Evolutionary conservation across 2,329 filamentous ascomycete species (phyloP), one percentile per base, ranked within the genome.

Genomic region (Aurifilum marmelostoma): DNA sequence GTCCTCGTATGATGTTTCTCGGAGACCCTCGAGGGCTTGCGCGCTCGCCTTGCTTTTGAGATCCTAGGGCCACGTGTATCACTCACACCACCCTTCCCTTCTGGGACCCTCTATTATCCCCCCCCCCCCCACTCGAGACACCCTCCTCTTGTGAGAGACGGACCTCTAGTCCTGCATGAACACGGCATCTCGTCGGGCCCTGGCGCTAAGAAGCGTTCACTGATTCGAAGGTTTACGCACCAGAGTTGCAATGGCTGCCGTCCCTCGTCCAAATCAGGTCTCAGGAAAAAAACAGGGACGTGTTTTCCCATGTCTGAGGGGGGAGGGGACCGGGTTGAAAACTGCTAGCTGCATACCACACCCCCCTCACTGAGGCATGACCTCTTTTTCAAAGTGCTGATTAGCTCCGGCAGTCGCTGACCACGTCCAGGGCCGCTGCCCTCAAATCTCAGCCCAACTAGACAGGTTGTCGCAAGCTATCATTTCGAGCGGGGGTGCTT

Each of bases 181-280:
- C 65, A 80, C 86, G 50, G 79, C 82, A 1, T 84, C 86, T 74
- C 34, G 86, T 84, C 84, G 84, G 79, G 83, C 71, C 85, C 86
- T 75, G 84, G 81, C 18, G 71, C 75, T 39, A 86, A 86, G 71
- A 83, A 86, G 73, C 84, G 37, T 66, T 14, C 21, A 66, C 18
- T 59, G 54, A 50, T 66, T 60, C 54, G 54, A 59, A 24, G 52
- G 34, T 47, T 63, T 63, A 63, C 61, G 61, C 41, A 32, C 4
- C 16, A 47, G 41, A 18, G 61, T 63, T 27, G 41, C 61, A 63
- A 21, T 47, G 14, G 39, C 24, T 63, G 41, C 61, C 61, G 61
- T 50, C 41, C n/a, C n/a, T 62, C 37, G 59, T 32, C 24, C n/a
- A 29, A 32, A 24, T 5, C n/a, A 50, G 27, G 52, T 56, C 24